Evolutionary conservation across 495 filamentous ascomycete species (phyloP).

Genomic region (Neurospora cerealis): DNA sequence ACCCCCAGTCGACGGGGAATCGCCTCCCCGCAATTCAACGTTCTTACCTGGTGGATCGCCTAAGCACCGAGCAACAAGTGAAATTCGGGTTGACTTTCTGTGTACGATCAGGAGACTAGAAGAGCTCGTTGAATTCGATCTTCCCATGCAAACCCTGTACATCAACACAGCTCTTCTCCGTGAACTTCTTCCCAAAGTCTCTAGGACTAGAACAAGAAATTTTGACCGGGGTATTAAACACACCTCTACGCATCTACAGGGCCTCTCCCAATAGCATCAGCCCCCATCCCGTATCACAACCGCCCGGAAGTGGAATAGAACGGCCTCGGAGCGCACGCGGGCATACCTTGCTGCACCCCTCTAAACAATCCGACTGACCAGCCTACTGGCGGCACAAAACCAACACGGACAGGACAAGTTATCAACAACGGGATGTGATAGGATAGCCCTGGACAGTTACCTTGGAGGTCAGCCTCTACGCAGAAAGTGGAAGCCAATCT

Average conservation of each 20-base stretch:
- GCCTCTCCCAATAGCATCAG: conserved; percentile 19
- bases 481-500: not conserved
- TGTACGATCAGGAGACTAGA: not conserved
- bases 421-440: not conserved
- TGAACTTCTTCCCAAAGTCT: not conserved
- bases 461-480: not conserved
- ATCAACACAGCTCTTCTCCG: not conserved
- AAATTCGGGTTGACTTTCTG: not conserved
- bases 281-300: conserved; percentile 11
- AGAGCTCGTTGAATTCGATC: not conserved
- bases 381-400: not conserved
- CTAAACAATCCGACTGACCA: not conserved
- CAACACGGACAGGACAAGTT: not conserved
- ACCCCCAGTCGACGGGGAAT: not conserved
- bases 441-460: not conserved
- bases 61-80: not conserved
- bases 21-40: not conserved
- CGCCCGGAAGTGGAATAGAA: not conserved
- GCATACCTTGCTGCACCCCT: not conserved
- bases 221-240: not conserved
- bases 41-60: not conserved
- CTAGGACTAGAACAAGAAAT: not conserved
- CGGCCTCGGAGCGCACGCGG: not conserved
- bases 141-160: not conserved
- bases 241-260: not conserved